Base-by-base conservation (phyloP, 805 yeast genomes). In the Hagleromyces aurorensis region DNA sequence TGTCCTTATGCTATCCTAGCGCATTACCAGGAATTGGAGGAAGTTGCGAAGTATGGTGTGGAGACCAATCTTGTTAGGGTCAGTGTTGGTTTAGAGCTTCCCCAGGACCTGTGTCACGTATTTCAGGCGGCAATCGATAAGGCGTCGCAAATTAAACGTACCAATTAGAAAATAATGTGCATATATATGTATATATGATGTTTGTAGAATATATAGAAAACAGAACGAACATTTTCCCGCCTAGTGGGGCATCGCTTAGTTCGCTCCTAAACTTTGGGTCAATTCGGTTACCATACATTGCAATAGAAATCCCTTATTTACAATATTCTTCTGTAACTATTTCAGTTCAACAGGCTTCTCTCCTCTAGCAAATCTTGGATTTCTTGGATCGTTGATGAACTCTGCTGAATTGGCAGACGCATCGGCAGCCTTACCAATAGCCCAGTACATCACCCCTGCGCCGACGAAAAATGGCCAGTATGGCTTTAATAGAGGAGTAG, bases 341-440 rank as follows among this genome's bases (percentile, higher is more conserved):
- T 54, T 53, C 41, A 57, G 38, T 38, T 64, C 66, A 24, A 61
- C 61, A 27, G 62, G 57, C 43, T 69, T 68, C 50, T 65, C 75
- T 53, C 74, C 75, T 47, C 63, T 64, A 43, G 68, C 67, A 59
- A 83, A 81, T 68, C 93, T 79, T 64, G 96, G 96, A 70, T 85
- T 85, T 72, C 94, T 82, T 68, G 96, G 95, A 66, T 85, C 95
- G 62, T 85, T 84, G 65, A 78, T 75, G 70, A 77, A 85, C 65
- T 83, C 93, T 41, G 70, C 71, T 34, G 89, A 69, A 70, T 76
- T 68, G 61, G 75, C 67, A 48, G 83, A 70, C 40, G 79, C 78
- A 38, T 59, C 62, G 41, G 85, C 76, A 31, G 74, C 78, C 66
- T 77, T 75, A 60, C 73, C 70, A 51, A 83, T 67, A 46, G 76